Base-by-base conservation (phyloP, 2,329 filamentous ascomycete species). In the Apiospora marii region DNA sequence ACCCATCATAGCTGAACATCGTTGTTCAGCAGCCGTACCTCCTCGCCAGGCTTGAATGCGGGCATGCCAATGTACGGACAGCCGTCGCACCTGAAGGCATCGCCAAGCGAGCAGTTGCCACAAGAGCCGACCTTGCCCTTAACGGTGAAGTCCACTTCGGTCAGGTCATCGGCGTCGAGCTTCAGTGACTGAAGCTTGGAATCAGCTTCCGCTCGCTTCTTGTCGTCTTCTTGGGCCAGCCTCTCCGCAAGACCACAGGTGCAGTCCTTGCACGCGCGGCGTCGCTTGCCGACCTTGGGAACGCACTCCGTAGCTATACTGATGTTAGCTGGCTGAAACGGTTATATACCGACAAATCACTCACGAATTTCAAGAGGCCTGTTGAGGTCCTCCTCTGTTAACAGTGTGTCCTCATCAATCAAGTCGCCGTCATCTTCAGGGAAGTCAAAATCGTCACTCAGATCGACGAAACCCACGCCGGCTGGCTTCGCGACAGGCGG, bases 241-340 rank as follows among this genome's bases (percentile, higher is more conserved):
- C 92, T 91, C 81, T 96, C 91, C 34, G 95, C 94, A 37, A 99
- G 90, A 69, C 96, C 96, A 81, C 96, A 99, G 12, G 94, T 96
- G 86, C 96, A 99, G 86, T 99, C 96, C 85, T 99, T 98, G 88
- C 96, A 99, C 72, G 96, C 95, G 74, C 95, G 92, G 71, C 96
- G 92, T 77, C 96, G 92, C 86, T 97, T 97, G 73, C 94, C 94
- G 64, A 92, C 88, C 84, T 96, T 94, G 68, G 96, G 95, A 73
- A 92, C 91, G 83, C 96, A 99, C 81, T 97, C 94, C 37, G 92
- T 89, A 70, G 96, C 95, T 90, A 74, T 72, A 30, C 51, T 8
- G 7, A 19, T 13, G 80, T 84, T 77, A 80, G 77, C 70, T 43
- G 72, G 68, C 22, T 41, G 7, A n/a, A 8, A 7, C 14, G 22